Evolutionary conservation across 352 stramenopile species (phyloP).

Genomic region (Pythium sukuiense): DNA sequence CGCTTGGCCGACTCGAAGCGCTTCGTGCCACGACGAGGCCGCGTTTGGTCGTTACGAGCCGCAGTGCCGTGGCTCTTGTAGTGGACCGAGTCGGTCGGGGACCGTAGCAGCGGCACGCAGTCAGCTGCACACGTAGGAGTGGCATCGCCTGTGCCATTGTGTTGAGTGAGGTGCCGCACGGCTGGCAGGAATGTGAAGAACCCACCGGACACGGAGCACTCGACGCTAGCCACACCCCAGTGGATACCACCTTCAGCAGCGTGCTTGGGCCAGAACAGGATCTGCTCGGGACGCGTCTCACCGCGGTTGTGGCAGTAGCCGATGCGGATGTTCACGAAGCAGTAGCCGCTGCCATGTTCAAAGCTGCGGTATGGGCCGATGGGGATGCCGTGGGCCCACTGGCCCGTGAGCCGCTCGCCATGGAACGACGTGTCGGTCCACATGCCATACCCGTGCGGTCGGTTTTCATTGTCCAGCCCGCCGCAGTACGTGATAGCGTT

Average conservation of each 20-base stretch:
- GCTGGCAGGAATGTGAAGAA: conserved; percentile 72
- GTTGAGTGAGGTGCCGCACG: conserved; percentile 50
- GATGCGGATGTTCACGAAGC: conserved; percentile 56
- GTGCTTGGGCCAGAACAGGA: conserved; percentile 54
- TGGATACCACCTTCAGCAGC: conserved; percentile 31
- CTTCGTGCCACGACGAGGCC: background rate
- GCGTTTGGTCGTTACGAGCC: conserved; percentile 3
- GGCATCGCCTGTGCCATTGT: conserved; percentile 16
- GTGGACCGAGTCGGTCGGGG: conserved; percentile 50
- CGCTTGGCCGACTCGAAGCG: conserved; percentile 24
- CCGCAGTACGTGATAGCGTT: conserved; percentile 52
- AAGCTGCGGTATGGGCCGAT: conserved; percentile 58
- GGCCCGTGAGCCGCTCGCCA: conserved; percentile 55
- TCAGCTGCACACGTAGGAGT: conserved; percentile 40
- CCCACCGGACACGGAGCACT: conserved; percentile 70
- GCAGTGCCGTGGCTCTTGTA: conserved; percentile 10
- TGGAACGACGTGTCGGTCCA: conserved; percentile 68
- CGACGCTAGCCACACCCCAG: conserved; percentile 81
- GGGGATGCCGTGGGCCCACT: conserved; percentile 58
- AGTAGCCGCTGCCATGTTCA: conserved; percentile 60
- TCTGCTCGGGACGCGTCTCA: conserved; percentile 35
- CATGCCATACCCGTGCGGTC: conserved; percentile 56
- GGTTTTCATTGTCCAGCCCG: conserved; percentile 37
- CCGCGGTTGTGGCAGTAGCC: conserved; percentile 45
- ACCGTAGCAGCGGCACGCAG: conserved; percentile 40